These are phyloP conservation scores for Myrica gale DNA, from an alignment of 306 rosid species.

Conservation along the genomic window DNA sequence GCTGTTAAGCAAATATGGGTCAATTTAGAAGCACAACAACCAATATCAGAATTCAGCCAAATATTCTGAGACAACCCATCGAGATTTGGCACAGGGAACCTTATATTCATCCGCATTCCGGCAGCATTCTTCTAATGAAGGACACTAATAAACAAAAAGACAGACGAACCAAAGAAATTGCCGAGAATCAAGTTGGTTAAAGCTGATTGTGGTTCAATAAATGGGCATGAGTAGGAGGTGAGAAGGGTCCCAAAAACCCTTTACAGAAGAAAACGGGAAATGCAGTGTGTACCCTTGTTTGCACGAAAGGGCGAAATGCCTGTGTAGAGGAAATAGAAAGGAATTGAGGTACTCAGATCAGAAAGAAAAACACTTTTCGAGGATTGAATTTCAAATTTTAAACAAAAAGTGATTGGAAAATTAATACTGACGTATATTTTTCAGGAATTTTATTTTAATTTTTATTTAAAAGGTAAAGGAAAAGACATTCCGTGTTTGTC, in stretches of 20 bases:
- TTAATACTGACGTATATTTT: too few species aligned
- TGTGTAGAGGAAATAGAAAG: background rate
- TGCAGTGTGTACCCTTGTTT: background rate
- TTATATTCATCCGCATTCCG: conserved; percentile 32
- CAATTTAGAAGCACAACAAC: conserved; percentile 20
- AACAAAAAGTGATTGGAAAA: too few species aligned
- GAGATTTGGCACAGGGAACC: conserved; percentile 24
- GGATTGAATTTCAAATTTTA: background rate
- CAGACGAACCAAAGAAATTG: background rate
- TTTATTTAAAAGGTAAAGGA: too few species aligned
- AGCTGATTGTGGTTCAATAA: background rate
- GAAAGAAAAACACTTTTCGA: background rate
- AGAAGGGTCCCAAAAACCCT: background rate
- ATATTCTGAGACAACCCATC: conserved; percentile 29
- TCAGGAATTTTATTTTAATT: too few species aligned
- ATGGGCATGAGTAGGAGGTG: background rate
- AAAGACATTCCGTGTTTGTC: too few species aligned
- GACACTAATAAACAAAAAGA: background rate
- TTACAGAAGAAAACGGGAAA: background rate
- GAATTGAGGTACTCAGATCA: background rate
- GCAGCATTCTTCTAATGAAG: conserved; percentile 22
- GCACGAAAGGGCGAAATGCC: background rate
- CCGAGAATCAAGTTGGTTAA: background rate
- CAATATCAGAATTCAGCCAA: conserved; percentile 38
- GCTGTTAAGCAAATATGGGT: conserved; percentile 6